Evolutionary conservation across 2,329 filamentous ascomycete species (phyloP), one percentile per base, ranked within the genome.

Genomic region (Fusarium haematococcum): DNA sequence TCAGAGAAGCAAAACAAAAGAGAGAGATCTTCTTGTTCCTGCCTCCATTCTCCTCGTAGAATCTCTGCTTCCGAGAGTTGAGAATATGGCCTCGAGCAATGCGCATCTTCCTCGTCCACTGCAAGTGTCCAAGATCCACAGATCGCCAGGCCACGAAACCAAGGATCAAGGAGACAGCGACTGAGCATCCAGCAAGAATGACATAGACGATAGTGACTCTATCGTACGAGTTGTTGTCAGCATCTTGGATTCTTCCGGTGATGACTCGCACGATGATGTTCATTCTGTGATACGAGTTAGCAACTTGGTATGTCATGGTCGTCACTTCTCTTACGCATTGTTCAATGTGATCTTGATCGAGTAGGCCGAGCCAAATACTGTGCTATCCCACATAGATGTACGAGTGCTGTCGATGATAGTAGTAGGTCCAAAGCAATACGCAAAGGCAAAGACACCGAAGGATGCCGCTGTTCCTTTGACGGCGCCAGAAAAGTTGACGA

Each of bases 331-430:
- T 63, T 52, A 73, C 65, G 70, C 64, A 76, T 91, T 91, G 74
- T 91, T 91, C 77, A 91, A 86, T 20, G 86, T 87, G 48, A 91
- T 86, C 70, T 91, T 91, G 56, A 91, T 78, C 1, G 88, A 84
- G 65, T 91, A 91, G 0, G 87, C 90, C 0, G 88, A 87, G 0
- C 89, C 89, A 70, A 91, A 91, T 0, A 89, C 87, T 0, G 86
- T 86, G 63, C 88, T 86, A 32, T 90, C 84, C 86, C 88, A 90
- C 78, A 91, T 86, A 0, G 85, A 85, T 0, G 89, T 90, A 13
- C 90, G 87, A 14, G 90, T 89, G n/a, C 86, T 83, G 71, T 91
- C 90, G 56, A 91, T 90, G 68, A 91, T 88, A 4, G 86, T 83
- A 0, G 88, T 89, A 0, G 89, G 88, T 0, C 89, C 89, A 10